Base-by-base conservation (phyloP, 305 asterid species). In the Fraxinus latifolia region DNA sequence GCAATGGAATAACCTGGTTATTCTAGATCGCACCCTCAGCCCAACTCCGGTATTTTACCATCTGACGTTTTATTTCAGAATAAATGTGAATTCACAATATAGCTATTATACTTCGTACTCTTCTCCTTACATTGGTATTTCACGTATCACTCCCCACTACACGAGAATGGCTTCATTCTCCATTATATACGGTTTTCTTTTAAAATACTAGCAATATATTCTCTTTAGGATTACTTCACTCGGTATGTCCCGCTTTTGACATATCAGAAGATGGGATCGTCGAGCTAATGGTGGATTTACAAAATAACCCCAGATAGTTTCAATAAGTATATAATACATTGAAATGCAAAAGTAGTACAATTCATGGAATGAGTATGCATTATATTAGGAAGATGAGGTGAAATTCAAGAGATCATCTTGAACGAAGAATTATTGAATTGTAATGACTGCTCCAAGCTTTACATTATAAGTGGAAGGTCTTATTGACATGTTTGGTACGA, bases 1-100 rank as follows among this genome's bases (percentile, higher is more conserved):
- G n/a, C 37, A 5, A 74, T 47, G 36, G 37, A 29, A 53, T 34
- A 3, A 73, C 79, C 83, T 80, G 79, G 83, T 29, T 80, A 7
- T 73, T 72, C 76, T 80, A 80, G 79, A 12, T 32, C 25, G 19
- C 27, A 5, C 55, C 15, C 7, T 27, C 34, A 5, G 37, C 65
- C 25, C n/a, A 5, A 11, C 7, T 23, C 68, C 11, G 0, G 42
- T 9, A 14, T 76, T 11, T 4, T 23, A 5, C 73, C 11, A 44
- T 44, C 73, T 23, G 25, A 47, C 2, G 27, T 47, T 27, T 27
- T 27, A 29, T 47, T 14, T 47, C 68, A 76, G 21, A 76, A 76
- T 76, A 76, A 29, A 29, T 25, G 19, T 17, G 17, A 67, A 67
- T 15, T 67, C 36, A 29, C 25, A 29, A 11, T 67, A 27, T 62